A percentile compares a stretch with the other conserved stretches of the same genome.
Conservation (phyloP, 2,329 filamentous ascomycete species). For the Trichoderma sp. region DNA sequence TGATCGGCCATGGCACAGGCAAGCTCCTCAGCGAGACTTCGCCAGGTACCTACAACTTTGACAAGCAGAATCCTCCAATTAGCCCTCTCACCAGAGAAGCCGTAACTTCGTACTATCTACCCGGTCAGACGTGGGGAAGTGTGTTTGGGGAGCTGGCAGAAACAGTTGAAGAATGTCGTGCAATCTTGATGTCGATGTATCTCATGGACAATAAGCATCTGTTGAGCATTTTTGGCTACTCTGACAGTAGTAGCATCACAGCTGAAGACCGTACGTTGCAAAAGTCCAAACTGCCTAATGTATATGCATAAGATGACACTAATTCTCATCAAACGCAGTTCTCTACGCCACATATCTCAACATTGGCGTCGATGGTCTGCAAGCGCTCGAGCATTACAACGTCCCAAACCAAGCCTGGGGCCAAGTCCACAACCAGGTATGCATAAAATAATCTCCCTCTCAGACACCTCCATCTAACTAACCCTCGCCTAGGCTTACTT, state of each 20-base stretch:
- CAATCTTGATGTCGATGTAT: not conserved
- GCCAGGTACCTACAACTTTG: constrained; percentile 59
- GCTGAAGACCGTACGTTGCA: not conserved
- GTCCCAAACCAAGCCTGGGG: not conserved
- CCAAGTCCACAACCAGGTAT: not conserved
- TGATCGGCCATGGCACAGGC: constrained; percentile 58
- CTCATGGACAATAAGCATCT: not conserved
- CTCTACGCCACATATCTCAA: not conserved
- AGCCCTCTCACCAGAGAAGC: not conserved
- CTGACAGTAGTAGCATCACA: not conserved
- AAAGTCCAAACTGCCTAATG: not conserved
- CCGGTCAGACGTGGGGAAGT: not conserved
- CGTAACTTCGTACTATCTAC: not conserved
- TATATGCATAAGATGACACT: not conserved
- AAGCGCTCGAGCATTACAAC: not conserved
- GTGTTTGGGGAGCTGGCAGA: not conserved
- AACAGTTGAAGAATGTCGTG: not conserved
- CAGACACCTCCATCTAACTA: not conserved
- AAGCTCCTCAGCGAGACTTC: constrained; percentile 57
- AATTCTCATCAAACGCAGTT: not conserved
- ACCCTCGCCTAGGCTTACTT: not conserved
- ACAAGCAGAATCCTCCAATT: constrained; percentile 33
- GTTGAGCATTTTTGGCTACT: not conserved
- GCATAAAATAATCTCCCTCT: not conserved
- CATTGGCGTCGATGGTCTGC: not conserved